A percentile compares a stretch with the other conserved stretches of the same genome.
Conservation (phyloP, 345 rosid genomes). For the Hibiscus syriacus region DNA sequence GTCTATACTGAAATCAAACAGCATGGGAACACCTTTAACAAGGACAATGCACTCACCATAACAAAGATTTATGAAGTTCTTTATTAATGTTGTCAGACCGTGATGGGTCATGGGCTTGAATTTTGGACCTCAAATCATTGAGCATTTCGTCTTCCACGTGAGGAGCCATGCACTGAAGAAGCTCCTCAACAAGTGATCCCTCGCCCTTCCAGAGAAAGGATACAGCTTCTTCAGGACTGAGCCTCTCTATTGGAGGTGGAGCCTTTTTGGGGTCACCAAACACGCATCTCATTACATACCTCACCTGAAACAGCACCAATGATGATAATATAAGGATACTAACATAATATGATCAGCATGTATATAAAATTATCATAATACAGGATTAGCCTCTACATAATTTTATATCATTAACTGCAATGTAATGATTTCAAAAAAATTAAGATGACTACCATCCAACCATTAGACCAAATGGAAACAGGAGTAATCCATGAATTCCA, state of each 20-base stretch:
- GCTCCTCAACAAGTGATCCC: constrained; percentile 83
- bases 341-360: background rate
- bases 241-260: constrained; percentile 93
- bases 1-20: background rate
- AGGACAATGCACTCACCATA: constrained; percentile 56
- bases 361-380: background rate
- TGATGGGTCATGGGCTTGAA: constrained; percentile 65
- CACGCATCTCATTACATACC: constrained; percentile 88
- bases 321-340: background rate
- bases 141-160: constrained; percentile 53
- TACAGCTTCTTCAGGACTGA: constrained; percentile 63
- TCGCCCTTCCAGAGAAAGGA: constrained; percentile 84
- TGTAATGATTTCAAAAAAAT: background rate
- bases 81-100: constrained; percentile 49
- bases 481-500: background rate
- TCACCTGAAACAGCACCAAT: constrained; percentile 46
- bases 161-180: constrained; percentile 73
- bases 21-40: constrained; percentile 5
- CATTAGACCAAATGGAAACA: background rate
- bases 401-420: background rate
- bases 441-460: background rate
- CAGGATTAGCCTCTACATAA: background rate
- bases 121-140: constrained; percentile 65
- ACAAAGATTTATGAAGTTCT: constrained; percentile 76
- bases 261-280: constrained; percentile 92